phyloP scores from a whole-genome alignment of 1,284 basidiomycete species.

The Gymnopus androsaceus region DNA sequence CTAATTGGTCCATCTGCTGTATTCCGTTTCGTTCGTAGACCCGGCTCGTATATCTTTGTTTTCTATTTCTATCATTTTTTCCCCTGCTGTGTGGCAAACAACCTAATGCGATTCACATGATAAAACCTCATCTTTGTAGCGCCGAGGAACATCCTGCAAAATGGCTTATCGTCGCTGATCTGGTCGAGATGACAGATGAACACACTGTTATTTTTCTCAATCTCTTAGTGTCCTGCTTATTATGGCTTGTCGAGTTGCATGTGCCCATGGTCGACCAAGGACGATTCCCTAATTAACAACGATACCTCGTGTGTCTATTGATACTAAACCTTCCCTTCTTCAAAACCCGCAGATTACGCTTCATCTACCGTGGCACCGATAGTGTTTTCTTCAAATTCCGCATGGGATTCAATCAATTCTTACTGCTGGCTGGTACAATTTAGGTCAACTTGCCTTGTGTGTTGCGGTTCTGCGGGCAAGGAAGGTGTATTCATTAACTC shows the following conservation, averaged over 20 bases:
- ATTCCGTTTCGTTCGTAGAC: constrained; percentile 27
- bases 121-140: neutral
- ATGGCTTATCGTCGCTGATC: neutral
- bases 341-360: neutral
- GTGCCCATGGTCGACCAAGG: neutral
- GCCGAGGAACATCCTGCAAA: neutral
- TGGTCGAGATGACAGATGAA: neutral
- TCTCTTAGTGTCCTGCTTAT: too few species aligned
- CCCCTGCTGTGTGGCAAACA: neutral
- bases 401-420: constrained; percentile 5
- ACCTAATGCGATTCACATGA: constrained; percentile 5
- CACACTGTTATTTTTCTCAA: neutral
- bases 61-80: neutral
- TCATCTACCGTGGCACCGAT: neutral
- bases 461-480: neutral
- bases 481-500: neutral
- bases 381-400: neutral
- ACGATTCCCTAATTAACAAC: neutral
- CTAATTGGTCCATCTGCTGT: constrained; percentile 26
- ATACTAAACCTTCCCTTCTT: neutral
- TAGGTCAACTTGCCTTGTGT: constrained; percentile 1
- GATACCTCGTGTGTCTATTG: constrained; percentile 1
- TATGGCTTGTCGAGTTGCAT: neutral
- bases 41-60: constrained; percentile 14
- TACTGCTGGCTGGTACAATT: constrained; percentile 2